Evolutionary conservation across 208 protist species (phyloP).

Genomic region (Trichomonas tenax): DNA sequence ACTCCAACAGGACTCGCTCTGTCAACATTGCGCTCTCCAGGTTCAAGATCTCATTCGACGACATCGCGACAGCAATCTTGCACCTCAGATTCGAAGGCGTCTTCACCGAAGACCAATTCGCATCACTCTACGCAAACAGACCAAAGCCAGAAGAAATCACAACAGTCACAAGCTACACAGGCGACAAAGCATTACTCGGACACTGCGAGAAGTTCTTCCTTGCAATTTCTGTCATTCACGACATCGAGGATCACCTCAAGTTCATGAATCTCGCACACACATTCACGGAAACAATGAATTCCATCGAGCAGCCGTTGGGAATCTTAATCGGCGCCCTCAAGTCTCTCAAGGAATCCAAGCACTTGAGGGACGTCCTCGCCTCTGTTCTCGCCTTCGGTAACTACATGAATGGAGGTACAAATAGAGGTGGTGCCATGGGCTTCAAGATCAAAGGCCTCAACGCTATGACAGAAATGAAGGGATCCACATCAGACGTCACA

Average conservation of each 20-base stretch:
- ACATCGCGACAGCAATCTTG: background rate
- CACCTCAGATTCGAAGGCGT: background rate
- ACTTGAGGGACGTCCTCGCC: background rate
- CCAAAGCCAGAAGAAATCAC: background rate
- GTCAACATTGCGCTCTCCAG: background rate
- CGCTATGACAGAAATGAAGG: background rate
- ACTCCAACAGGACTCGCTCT: background rate
- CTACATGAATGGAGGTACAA: constrained; percentile 1
- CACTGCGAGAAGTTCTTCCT: background rate
- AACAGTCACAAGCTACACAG: background rate
- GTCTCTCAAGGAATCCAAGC: background rate
- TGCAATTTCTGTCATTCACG: background rate
- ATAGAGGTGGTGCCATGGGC: background rate
- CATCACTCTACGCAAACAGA: background rate
- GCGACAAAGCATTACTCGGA: background rate
- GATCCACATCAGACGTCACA: background rate
- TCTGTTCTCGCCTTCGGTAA: background rate
- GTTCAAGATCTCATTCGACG: background rate
- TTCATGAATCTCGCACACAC: background rate
- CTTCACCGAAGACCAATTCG: background rate
- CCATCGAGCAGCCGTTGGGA: background rate
- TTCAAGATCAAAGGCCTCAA: background rate
- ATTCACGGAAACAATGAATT: background rate
- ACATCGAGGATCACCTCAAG: background rate
- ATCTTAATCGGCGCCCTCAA: background rate